Conservation (phyloP, 2,329 filamentous ascomycete genomes). For the Trichoderma atrobrunneum region DNA sequence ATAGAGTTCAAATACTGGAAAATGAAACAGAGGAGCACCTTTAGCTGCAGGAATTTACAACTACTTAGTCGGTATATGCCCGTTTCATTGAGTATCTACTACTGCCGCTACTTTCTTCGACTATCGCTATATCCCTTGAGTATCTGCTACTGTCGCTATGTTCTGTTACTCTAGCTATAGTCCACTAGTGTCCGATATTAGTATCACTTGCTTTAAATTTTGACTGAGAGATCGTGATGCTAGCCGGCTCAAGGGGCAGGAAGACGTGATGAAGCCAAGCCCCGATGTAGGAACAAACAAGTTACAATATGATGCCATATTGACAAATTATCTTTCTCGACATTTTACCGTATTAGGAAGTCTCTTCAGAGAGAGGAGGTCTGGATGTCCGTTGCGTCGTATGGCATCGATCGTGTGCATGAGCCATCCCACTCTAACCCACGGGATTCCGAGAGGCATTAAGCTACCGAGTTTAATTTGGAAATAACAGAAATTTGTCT, state of each 20-base stretch:
- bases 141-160: no score
- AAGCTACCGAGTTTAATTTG: background rate
- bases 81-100: background rate
- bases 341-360: background rate
- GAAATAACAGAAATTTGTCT: background rate
- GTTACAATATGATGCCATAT: background rate
- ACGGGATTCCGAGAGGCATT: background rate
- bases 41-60: background rate
- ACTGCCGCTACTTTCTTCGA: background rate
- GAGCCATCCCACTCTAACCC: background rate
- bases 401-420: background rate
- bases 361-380: background rate
- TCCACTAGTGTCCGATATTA: background rate
- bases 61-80: no score
- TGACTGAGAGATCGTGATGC: background rate
- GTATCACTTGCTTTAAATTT: background rate
- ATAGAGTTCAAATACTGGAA: background rate
- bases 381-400: no score
- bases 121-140: no score
- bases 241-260: background rate
- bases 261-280: background rate
- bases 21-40: background rate
- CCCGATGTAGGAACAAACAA: background rate
- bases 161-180: background rate
- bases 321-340: background rate